These are phyloP conservation scores for Pichia eremophila DNA, from an alignment of 805 yeast genomes.

Conservation along the genomic window DNA sequence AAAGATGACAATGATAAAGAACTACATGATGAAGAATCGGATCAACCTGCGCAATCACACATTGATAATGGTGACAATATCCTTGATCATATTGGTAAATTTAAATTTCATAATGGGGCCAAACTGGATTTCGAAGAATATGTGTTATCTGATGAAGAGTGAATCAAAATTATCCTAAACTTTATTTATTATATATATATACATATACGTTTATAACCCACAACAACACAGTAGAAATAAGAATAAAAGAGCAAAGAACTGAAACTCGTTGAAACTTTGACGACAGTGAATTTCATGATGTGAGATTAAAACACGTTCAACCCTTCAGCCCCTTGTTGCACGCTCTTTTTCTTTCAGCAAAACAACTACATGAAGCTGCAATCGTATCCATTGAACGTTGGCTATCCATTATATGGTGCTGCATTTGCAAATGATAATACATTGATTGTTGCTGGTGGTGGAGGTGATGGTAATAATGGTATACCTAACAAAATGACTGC, in stretches of 20 bases:
- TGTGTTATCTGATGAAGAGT: conserved; percentile 13
- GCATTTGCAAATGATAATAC: conserved; percentile 53
- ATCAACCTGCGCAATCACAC: background rate
- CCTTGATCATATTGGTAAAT: conserved; percentile 5
- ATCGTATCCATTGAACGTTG: conserved; percentile 26
- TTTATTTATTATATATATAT: background rate
- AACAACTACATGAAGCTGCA: conserved; percentile 17
- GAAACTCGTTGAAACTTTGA: no score
- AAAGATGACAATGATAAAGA: background rate
- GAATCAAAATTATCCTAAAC: background rate
- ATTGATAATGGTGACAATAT: conserved; percentile 1
- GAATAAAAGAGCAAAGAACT: no score
- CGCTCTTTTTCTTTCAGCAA: no score
- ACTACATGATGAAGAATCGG: background rate
- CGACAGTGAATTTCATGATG: no score
- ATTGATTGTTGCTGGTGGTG: conserved; percentile 81
- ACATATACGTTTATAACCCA: no score
- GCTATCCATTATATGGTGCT: conserved; percentile 78
- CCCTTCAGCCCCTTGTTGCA: background rate
- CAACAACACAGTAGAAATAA: no score
- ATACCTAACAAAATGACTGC: conserved; percentile 76
- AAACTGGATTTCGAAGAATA: conserved; percentile 21
- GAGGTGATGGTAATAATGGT: conserved; percentile 89
- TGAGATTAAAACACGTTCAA: no score
- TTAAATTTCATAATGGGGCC: background rate